phyloP scores from a whole-genome alignment of 116 monocot genomes.

The Papilionanthe hybrid region DNA sequence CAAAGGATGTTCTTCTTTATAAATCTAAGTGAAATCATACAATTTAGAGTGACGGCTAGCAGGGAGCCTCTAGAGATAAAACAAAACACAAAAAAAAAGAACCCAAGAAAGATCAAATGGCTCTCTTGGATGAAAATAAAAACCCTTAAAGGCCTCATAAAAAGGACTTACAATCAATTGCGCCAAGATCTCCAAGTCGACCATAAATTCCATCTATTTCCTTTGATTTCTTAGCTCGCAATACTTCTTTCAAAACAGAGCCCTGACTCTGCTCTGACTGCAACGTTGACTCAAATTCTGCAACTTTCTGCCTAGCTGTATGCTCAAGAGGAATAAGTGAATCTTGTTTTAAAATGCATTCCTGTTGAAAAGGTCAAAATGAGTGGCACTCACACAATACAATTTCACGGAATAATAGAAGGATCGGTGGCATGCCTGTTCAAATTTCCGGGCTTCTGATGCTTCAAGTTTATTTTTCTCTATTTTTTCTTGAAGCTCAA shows the following conservation, averaged over 20 bases:
- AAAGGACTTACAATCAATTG: constrained; percentile 66
- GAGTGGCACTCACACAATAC: neutral
- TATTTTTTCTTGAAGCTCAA: constrained; percentile 46
- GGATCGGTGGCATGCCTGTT: constrained; percentile 41
- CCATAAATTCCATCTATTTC: constrained; percentile 97
- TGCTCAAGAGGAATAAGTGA: constrained; percentile 82
- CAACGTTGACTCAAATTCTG: constrained; percentile 56
- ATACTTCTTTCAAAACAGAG: constrained; percentile 76
- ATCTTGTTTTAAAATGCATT: constrained; percentile 69
- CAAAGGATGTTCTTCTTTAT: neutral
- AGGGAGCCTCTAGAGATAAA: neutral
- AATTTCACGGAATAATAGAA: neutral
- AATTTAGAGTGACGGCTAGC: neutral
- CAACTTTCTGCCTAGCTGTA: constrained; percentile 86
- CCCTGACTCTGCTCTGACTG: constrained; percentile 92
- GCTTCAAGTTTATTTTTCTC: constrained; percentile 52
- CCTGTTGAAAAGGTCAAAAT: constrained; percentile 31
- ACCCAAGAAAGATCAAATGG: neutral
- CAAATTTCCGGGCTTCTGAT: constrained; percentile 53
- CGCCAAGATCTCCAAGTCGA: constrained; percentile 91
- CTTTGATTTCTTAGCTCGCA: constrained; percentile 77
- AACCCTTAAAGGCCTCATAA: neutral
- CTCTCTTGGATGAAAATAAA: neutral
- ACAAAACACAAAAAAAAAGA: neutral
- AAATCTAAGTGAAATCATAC: neutral